These are phyloP conservation scores for Ophiostoma pallidulum DNA, from an alignment of 2,329 filamentous ascomycete genomes.

Conservation along the genomic window DNA sequence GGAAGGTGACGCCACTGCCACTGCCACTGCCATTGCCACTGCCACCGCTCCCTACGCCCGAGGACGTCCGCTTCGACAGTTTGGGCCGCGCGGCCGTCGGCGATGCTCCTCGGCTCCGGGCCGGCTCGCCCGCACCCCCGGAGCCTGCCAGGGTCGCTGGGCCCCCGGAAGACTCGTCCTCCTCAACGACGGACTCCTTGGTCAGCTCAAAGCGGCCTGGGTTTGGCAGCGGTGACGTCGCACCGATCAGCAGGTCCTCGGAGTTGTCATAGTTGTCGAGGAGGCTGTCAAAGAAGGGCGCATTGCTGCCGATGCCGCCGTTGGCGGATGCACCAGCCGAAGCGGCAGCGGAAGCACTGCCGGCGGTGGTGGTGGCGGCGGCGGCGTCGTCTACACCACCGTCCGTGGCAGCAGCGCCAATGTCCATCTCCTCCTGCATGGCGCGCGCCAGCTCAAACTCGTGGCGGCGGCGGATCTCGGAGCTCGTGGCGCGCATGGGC, in stretches of 20 bases:
- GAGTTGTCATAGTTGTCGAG: slow-evolving; percentile 22
- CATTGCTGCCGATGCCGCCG: background rate
- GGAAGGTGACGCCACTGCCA: slow-evolving; percentile 7
- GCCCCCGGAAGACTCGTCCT: slow-evolving; percentile 19
- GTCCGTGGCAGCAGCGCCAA: slow-evolving; percentile 48
- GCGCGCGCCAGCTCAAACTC: slow-evolving; percentile 21
- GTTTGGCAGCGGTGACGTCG: slow-evolving; percentile 56
- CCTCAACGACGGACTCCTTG: slow-evolving; percentile 32
- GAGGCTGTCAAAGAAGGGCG: slow-evolving; percentile 4
- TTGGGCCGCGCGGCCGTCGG: too few relatives aligned
- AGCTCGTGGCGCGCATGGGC: slow-evolving; percentile 73
- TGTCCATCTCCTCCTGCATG: slow-evolving; percentile 85
- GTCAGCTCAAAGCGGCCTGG: slow-evolving; percentile 66
- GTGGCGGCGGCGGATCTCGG: slow-evolving; percentile 64
- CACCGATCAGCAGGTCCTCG: slow-evolving; percentile 61
- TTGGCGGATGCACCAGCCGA: too few relatives aligned
- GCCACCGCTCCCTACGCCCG: slow-evolving; percentile 1
- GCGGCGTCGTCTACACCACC: background rate
- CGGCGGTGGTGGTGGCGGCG: slow-evolving; percentile 11
- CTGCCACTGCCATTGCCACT: background rate
- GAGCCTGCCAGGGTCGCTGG: too few relatives aligned
- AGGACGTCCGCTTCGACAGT: background rate
- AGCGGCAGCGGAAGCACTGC: too few relatives aligned
- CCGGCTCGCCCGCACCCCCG: too few relatives aligned
- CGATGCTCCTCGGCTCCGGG: slow-evolving; percentile 5